Base-by-base conservation (phyloP, 225 moss, liverwort and hornwort genomes). In the Polytrichum formosum region DNA sequence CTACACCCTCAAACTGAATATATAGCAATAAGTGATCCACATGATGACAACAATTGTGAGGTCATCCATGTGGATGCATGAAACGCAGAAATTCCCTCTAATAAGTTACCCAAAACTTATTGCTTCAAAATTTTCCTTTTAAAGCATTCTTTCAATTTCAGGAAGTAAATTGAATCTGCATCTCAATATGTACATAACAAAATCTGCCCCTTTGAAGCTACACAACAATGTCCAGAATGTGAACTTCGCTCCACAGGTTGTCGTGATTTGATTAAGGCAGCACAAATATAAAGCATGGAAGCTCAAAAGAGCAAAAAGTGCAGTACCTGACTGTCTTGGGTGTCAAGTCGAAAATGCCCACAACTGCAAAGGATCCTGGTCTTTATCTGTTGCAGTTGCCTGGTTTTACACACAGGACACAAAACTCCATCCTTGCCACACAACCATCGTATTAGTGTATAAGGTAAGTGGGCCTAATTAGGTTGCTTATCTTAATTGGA, bases 341-440 rank as follows among this genome's bases (percentile, higher is more conserved):
- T 98, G 63, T 94, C 98, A 22, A 98, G 83, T 75, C 81, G 88
- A 67, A 98, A 90, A 56, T 85, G 75, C 56, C 98, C 94, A 81
- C 98, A 94, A 27, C 84, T 61, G 79, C 98, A 98, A 33, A 81
- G 69, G 46, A 98, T 89, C 67, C 87, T 74, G 67, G 81, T 82
- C 73, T 83, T 81, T 25, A 69, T 74, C 22, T 93, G 92, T 72
- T 91, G 94, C 85, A 98, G 76, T 58, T 81, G 80, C 26, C 82
- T 56, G 61, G 74, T 90, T 78, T 87, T 86, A 83, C 98, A 98
- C 46, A 94, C 79, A 64, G 98, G 98, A 72, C 98, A 98, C 28
- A 98, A 80, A 13, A 98, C 83, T 67, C 90, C 90, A 67, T 86
- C 88, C 90, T 26, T 94, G 77, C 64, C 76, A 54, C 66, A 56